Evolutionary conservation across 768 basidiomycete genomes (phyloP).

Genomic region (Podaxis carcinomalis): DNA sequence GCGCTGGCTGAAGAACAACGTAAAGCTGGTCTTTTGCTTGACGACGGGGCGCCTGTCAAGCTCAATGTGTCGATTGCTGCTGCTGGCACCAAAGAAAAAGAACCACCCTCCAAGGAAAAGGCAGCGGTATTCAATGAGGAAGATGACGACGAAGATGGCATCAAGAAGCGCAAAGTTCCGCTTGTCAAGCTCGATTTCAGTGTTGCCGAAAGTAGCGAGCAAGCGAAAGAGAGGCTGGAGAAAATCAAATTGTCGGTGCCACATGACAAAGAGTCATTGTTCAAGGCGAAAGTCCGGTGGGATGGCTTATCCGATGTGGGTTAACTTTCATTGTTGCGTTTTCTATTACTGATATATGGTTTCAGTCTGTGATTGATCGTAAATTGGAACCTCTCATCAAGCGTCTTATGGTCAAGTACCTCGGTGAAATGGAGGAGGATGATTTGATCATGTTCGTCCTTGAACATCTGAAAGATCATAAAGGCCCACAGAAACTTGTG

Average conservation of each 20-base stretch:
- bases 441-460: conserved; percentile 92
- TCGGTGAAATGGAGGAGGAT: conserved; percentile 91
- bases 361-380: conserved; percentile 73
- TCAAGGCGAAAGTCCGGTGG: conserved; percentile 88
- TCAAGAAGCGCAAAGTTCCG: conserved; percentile 78
- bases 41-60: conserved; percentile 88
- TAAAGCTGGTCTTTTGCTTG: conserved; percentile 84
- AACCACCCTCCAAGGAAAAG: conserved; percentile 42
- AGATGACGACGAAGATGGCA: conserved; percentile 85
- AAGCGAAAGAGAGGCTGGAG: conserved; percentile 75
- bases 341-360: conserved; percentile 15
- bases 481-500: conserved; percentile 76
- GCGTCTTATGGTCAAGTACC: conserved; percentile 77
- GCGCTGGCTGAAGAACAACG: conserved; percentile 87
- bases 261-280: conserved; percentile 69
- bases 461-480: conserved; percentile 90
- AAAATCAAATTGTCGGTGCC: conserved; percentile 75
- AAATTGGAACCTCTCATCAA: conserved; percentile 86
- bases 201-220: conserved; percentile 73
- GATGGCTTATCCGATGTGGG: conserved; percentile 85
- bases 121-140: conserved; percentile 70
- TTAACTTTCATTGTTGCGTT: neutral
- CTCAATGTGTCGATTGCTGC: conserved; percentile 72
- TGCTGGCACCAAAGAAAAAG: conserved; percentile 40
- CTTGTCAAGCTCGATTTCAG: conserved; percentile 91